A percentile compares a stretch with the other conserved stretches of the same genome.
phyloP scores from a whole-genome alignment of 2,329 filamentous ascomycete genomes.

The Paraphoma chrysanthemicola region DNA sequence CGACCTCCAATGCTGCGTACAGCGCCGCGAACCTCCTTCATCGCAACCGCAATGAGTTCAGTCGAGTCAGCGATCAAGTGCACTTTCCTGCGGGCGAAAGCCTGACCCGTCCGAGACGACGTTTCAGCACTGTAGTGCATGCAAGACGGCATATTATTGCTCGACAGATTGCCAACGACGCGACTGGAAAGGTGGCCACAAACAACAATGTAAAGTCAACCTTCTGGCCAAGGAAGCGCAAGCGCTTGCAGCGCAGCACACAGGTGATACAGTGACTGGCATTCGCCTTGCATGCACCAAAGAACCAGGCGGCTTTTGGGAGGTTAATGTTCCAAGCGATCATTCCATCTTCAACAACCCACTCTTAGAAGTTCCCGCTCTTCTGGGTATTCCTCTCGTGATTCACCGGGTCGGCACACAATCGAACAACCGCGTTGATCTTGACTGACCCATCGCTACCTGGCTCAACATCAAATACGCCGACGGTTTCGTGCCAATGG shows the following conservation, averaged over 20 bases:
- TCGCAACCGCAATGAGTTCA: too few species aligned
- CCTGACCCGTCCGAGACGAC: too few species aligned
- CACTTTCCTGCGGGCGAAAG: too few species aligned
- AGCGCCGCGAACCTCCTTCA: too few species aligned
- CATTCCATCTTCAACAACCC: not conserved
- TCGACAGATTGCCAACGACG: too few species aligned
- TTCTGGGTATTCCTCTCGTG: not conserved
- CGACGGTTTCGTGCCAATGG: not conserved
- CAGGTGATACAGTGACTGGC: not conserved
- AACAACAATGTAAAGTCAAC: not conserved
- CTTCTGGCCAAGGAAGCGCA: not conserved
- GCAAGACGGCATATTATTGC: too few species aligned
- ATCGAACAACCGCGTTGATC: not conserved
- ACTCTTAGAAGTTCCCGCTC: not conserved
- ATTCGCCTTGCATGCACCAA: not conserved
- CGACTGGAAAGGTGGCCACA: not conserved
- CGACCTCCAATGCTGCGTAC: too few species aligned
- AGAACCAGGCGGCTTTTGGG: not conserved
- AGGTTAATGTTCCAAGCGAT: not conserved
- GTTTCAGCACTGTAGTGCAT: too few species aligned
- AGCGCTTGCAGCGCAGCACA: not conserved
- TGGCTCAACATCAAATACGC: not conserved
- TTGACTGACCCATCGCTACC: not conserved
- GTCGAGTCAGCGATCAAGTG: too few species aligned
- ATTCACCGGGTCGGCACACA: not conserved